Base-by-base conservation (phyloP, 2,329 filamentous ascomycete species). In the Alternaria gansuensis region DNA sequence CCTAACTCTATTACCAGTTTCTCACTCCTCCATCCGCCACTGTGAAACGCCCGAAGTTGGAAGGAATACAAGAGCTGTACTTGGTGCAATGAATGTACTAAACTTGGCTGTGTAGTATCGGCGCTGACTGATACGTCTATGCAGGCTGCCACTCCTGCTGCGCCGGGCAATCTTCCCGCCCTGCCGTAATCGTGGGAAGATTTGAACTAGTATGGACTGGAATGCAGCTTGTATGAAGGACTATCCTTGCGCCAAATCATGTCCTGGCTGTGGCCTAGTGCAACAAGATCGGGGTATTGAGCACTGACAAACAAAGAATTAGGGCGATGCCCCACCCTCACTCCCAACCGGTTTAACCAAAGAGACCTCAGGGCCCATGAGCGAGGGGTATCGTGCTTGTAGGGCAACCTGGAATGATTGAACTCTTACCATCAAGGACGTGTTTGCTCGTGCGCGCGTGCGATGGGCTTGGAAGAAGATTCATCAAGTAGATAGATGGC, bases 71-170 rank as follows among this genome's bases (percentile, higher is more conserved):
- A 24, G 0, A 23, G 43, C 7, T 46, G 26, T 1, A 29, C 5
- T 29, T 14, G 14, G 8, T 26, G 8, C 28, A 29, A 26, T 31
- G 14, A 9, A 23, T 8, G 43, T 45, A 4, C 10, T 9, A 14
- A 3, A 8, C 1, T 5, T 5, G 1, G 1, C 14, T 14, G 1
- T 14, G 1, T 0, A 9, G 6, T 5, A 23, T 5, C 4, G 6
- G 5, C 3, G 5, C 28, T 10, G 0, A 14, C 26, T 31, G 28
- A 31, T 23, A 4, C 0, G n/a, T n/a, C 23, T 23, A 3, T 4
- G 2, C 0, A 33, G 44, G 17, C 29, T 9, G 49, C 8, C 36
- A 43, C 13, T 17, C 37, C 14, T 17, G 31, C 31, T 33, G 26
- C 24, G 21, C 21, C 8, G 13, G 6, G 14, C 28, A 24, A 21